These are phyloP conservation scores for Leptodermis oblonga DNA, from an alignment of 257 asterid genomes.

Conservation along the genomic window DNA sequence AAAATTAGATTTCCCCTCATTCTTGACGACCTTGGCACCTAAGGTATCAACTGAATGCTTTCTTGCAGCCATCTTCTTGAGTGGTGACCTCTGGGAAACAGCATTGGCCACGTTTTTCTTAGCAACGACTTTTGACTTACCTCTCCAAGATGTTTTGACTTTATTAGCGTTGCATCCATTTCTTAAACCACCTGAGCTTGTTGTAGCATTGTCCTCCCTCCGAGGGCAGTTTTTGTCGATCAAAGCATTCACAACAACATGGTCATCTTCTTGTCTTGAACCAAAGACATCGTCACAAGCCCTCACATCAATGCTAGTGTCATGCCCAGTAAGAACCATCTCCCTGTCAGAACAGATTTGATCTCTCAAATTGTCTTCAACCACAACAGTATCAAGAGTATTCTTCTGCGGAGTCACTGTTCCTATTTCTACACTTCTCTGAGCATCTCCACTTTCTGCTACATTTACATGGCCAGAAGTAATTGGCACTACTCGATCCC, in stretches of 20 bases:
- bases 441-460: conserved; percentile 20
- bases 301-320: conserved; percentile 12
- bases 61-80: conserved; percentile 26
- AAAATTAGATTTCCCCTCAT: conserved; percentile 20
- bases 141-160: conserved; percentile 20
- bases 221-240: conserved; percentile 52
- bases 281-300: conserved; percentile 13
- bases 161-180: conserved; percentile 12
- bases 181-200: conserved; percentile 28
- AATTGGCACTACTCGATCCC: conserved; percentile 14
- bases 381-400: conserved; percentile 1
- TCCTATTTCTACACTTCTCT: conserved; percentile 17
- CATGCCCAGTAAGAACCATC: conserved; percentile 23
- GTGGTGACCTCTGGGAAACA: conserved; percentile 17
- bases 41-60: conserved; percentile 21
- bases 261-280: conserved; percentile 23
- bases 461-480: conserved; percentile 17
- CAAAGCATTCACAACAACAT: conserved; percentile 48
- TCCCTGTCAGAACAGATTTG: conserved; percentile 12
- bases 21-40: conserved; percentile 23
- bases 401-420: conserved; percentile 16
- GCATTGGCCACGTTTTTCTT: conserved; percentile 22
- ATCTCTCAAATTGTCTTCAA: background rate
- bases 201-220: conserved; percentile 37
- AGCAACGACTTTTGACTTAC: conserved; percentile 28